Conservation (phyloP, 1,284 basidiomycete genomes). For the Malassezia caprae region DNA sequence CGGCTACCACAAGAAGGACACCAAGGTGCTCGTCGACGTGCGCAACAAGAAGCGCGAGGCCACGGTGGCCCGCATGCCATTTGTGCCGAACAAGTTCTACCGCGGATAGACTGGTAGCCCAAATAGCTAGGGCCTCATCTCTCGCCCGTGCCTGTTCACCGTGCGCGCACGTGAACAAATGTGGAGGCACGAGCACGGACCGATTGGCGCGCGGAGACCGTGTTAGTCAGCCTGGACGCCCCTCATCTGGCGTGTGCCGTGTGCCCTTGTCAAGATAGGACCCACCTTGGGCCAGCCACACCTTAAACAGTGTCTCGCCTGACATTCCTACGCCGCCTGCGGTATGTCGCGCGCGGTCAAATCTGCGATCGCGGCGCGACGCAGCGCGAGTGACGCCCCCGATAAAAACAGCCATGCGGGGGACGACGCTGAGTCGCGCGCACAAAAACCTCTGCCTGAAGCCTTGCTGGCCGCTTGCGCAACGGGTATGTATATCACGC, state of each 20-base stretch:
- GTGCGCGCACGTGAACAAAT: constrained; percentile 7
- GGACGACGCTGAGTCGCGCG: neutral
- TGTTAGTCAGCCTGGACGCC: neutral
- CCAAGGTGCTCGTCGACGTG: constrained; percentile 66
- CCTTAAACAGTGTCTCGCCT: neutral
- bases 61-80: constrained; percentile 65
- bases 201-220: neutral
- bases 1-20: constrained; percentile 84
- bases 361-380: neutral
- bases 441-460: neutral
- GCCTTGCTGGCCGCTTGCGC: constrained; percentile 1
- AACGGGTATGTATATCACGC: neutral
- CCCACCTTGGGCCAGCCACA: neutral
- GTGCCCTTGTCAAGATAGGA: neutral
- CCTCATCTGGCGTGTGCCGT: neutral
- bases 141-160: neutral
- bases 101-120: constrained; percentile 19
- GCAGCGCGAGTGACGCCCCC: neutral
- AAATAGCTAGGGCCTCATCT: too few relatives aligned
- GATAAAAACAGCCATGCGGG: neutral
- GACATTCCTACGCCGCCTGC: neutral
- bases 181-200: constrained; percentile 3
- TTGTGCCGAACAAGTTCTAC: constrained; percentile 54
- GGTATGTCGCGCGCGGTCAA: constrained; percentile 14
- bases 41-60: constrained; percentile 64